phyloP scores from a whole-genome alignment of 805 yeast genomes.

The Candida sonorensis region DNA sequence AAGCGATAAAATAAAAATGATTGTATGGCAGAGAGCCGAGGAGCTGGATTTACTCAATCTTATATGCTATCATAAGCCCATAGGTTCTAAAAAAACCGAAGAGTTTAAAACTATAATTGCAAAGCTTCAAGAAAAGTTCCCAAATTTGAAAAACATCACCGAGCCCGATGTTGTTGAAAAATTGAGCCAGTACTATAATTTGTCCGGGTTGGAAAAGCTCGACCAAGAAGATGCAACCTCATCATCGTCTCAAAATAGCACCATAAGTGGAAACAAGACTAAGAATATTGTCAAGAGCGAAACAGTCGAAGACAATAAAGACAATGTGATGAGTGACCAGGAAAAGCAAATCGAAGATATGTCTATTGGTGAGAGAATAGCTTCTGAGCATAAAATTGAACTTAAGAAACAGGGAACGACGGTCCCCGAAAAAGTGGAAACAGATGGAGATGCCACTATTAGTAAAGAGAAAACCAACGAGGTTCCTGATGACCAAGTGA shows the following conservation, averaged over 20 bases:
- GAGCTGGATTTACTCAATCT: constrained; percentile 17
- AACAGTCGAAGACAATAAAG: constrained; percentile 2
- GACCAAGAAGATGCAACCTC: constrained; percentile 16
- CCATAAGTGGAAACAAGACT: constrained; percentile 2
- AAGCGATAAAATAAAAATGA: constrained; percentile 3
- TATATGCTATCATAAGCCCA: constrained; percentile 24
- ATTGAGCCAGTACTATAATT: constrained; percentile 21
- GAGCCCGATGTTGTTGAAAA: constrained; percentile 10
- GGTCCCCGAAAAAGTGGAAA: too few species aligned
- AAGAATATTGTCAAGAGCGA: constrained; percentile 1
- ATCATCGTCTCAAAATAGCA: constrained; percentile 5
- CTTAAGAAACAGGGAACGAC: neutral
- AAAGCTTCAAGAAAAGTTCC: constrained; percentile 15
- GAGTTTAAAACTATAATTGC: constrained; percentile 10
- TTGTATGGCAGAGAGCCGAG: constrained; percentile 18
- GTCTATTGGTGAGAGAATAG: neutral
- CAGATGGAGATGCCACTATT: too few species aligned
- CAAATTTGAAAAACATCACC: constrained; percentile 7
- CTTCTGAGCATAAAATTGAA: neutral
- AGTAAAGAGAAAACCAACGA: too few species aligned
- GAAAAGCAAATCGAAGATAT: neutral
- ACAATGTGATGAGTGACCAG: neutral
- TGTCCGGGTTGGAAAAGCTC: constrained; percentile 19
- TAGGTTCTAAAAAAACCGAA: constrained; percentile 16
- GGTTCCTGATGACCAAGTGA: neutral